These are phyloP conservation scores for Diaporthe caulivora DNA, from an alignment of 2,329 filamentous ascomycete genomes.

Conservation along the genomic window DNA sequence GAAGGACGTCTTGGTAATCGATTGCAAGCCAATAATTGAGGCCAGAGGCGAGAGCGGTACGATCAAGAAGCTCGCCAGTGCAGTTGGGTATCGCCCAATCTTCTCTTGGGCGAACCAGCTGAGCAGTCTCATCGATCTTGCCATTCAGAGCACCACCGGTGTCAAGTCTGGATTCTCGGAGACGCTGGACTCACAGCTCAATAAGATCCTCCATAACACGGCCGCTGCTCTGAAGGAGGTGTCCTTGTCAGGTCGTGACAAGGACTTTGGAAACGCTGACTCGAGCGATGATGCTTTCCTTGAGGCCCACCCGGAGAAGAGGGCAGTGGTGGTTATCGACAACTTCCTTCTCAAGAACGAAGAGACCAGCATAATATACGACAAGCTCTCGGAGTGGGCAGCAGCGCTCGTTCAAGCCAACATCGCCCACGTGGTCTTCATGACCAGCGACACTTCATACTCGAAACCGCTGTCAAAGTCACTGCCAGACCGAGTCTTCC, in stretches of 20 bases:
- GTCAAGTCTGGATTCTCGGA: slow-evolving; percentile 96
- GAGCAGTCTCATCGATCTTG: slow-evolving; percentile 91
- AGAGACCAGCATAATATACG: slow-evolving; percentile 75
- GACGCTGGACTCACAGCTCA: slow-evolving; percentile 88
- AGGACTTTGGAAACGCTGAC: slow-evolving; percentile 78
- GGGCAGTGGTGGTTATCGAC: slow-evolving; percentile 89
- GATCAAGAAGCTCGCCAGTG: slow-evolving; percentile 82
- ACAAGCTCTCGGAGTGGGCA: slow-evolving; percentile 90
- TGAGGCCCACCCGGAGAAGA: slow-evolving; percentile 86
- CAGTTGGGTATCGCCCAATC: slow-evolving; percentile 91
- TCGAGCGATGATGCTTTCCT: slow-evolving; percentile 88
- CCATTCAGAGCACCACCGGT: slow-evolving; percentile 92
- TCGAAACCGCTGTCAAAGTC: slow-evolving; percentile 89
- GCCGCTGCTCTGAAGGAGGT: slow-evolving; percentile 83
- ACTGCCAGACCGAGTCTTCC: slow-evolving; percentile 91
- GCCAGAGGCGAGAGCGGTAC: slow-evolving; percentile 88
- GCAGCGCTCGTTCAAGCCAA: slow-evolving; percentile 87
- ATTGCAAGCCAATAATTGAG: slow-evolving; percentile 94
- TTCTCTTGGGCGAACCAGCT: slow-evolving; percentile 98
- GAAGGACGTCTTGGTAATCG: slow-evolving; percentile 84
- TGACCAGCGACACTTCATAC: slow-evolving; percentile 90
- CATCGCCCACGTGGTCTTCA: slow-evolving; percentile 92
- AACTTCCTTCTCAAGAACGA: slow-evolving; percentile 89
- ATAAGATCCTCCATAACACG: slow-evolving; percentile 90
- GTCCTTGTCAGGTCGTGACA: slow-evolving; percentile 76